Evolutionary conservation across 2,329 filamentous ascomycete genomes (phyloP).

Genomic region (Ophiostoma perfectum): DNA sequence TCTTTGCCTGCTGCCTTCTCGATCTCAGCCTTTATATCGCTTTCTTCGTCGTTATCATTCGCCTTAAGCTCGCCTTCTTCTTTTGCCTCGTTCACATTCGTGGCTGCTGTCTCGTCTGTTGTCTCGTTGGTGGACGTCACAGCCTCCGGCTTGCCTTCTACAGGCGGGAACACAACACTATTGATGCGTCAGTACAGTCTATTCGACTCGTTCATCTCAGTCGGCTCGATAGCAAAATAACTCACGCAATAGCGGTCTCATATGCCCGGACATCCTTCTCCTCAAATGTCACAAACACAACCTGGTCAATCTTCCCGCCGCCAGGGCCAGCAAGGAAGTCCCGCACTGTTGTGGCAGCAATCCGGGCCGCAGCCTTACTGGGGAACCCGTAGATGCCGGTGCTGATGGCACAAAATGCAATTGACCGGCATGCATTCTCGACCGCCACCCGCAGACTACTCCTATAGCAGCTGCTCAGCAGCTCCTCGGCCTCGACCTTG

Average conservation of each 20-base stretch:
- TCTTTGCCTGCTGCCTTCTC: too few relatives aligned
- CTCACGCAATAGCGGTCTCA: conserved; percentile 65
- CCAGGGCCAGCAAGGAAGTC: conserved; percentile 47
- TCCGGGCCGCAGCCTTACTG: conserved; percentile 62
- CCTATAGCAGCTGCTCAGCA: conserved; percentile 61
- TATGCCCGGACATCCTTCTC: conserved; percentile 73
- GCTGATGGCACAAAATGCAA: conserved; percentile 81
- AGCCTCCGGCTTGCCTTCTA: too few relatives aligned
- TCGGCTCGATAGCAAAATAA: conserved; percentile 26
- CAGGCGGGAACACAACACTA: conserved; percentile 1
- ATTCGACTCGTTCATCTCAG: not conserved
- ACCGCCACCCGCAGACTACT: conserved; percentile 68
- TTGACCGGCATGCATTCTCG: conserved; percentile 56
- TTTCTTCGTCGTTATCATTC: too few relatives aligned
- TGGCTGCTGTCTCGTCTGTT: not conserved
- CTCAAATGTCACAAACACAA: conserved; percentile 83
- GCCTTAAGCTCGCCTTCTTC: too few relatives aligned
- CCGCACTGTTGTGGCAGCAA: conserved; percentile 58
- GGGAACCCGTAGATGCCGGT: conserved; percentile 91
- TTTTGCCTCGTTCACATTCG: not conserved
- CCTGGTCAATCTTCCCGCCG: conserved; percentile 55
- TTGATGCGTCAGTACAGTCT: too few relatives aligned
- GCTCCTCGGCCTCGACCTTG: conserved; percentile 36
- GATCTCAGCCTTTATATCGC: too few relatives aligned
- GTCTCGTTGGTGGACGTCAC: too few relatives aligned